Percentiles rank a stretch among this genome's conserved stretches.
Conservation (phyloP, 1,284 basidiomycete genomes). For the Abortiporus biennis region DNA sequence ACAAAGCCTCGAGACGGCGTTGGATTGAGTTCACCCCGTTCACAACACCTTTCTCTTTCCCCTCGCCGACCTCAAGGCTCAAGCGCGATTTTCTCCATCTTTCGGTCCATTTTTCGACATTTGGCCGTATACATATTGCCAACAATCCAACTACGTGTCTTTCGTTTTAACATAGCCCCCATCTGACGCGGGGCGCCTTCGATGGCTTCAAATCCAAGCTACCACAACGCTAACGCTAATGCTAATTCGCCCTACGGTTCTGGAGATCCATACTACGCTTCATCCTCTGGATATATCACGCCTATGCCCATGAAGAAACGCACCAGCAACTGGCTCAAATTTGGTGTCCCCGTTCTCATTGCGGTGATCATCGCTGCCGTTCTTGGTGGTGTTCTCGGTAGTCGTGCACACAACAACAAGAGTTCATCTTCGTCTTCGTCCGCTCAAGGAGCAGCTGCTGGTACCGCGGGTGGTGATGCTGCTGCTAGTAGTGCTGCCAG, state of each 20-base stretch:
- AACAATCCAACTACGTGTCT: constrained; percentile 21
- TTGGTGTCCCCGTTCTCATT: constrained; percentile 59
- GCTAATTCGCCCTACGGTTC: constrained; percentile 41
- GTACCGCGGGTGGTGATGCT: constrained; percentile 23
- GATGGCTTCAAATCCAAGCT: constrained; percentile 28
- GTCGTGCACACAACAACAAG: constrained; percentile 43
- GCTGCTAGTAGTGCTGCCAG: constrained; percentile 44
- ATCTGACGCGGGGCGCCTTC: constrained; percentile 11
- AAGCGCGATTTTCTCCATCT: too few relatives aligned
- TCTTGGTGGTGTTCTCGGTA: constrained; percentile 73
- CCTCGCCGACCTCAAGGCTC: too few relatives aligned
- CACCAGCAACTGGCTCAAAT: constrained; percentile 55
- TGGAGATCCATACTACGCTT: constrained; percentile 59
- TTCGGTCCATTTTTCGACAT: too few relatives aligned
- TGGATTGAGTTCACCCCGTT: too few relatives aligned
- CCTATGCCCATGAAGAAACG: constrained; percentile 35
- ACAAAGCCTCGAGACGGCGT: too few relatives aligned
- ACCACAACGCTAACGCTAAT: constrained; percentile 44
- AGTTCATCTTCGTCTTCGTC: constrained; percentile 18
- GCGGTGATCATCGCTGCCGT: constrained; percentile 71
- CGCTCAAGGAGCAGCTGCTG: constrained; percentile 17
- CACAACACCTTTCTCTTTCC: too few relatives aligned
- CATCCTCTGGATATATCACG: constrained; percentile 61
- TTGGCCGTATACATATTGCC: too few relatives aligned
- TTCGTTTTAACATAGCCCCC: constrained; percentile 19